Evolutionary conservation across 2,329 filamentous ascomycete species (phyloP).

Genomic region (Septoria linicola): DNA sequence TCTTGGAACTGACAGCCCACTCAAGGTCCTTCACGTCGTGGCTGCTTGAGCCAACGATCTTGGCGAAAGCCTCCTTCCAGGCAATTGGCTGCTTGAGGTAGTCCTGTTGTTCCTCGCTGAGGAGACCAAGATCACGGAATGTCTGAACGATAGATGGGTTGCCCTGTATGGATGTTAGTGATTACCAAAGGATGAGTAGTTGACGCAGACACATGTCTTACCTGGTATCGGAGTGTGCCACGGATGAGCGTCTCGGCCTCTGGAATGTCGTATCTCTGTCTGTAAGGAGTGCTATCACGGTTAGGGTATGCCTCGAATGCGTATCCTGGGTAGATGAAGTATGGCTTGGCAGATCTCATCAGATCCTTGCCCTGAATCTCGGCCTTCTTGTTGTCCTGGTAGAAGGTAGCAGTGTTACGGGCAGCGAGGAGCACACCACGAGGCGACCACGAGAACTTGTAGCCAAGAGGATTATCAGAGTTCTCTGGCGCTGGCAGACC

Average conservation of each 20-base stretch:
- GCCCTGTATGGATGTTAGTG: slow-evolving; percentile 51
- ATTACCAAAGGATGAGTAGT: background rate
- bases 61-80: slow-evolving; percentile 83
- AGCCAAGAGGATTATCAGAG: slow-evolving; percentile 86
- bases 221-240: slow-evolving; percentile 73
- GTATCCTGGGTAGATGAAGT: slow-evolving; percentile 85
- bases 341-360: slow-evolving; percentile 85
- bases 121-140: slow-evolving; percentile 86
- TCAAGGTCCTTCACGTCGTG: slow-evolving; percentile 62
- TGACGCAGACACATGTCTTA: background rate
- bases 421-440: slow-evolving; percentile 86
- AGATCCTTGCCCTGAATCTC: slow-evolving; percentile 49
- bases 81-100: slow-evolving; percentile 62
- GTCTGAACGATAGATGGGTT: slow-evolving; percentile 89
- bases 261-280: slow-evolving; percentile 85
- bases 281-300: slow-evolving; percentile 83
- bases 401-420: slow-evolving; percentile 80
- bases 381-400: slow-evolving; percentile 73
- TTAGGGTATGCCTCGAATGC: slow-evolving; percentile 92
- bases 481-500: slow-evolving; percentile 67
- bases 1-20: slow-evolving; percentile 72
- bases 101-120: slow-evolving; percentile 66
- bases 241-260: slow-evolving; percentile 85
- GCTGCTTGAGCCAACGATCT: slow-evolving; percentile 69
- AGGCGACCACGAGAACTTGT: slow-evolving; percentile 79